Evolutionary conservation across 139 green algal genomes (phyloP), one percentile per base, ranked within the genome.

Genomic region (Chlamydomonas applanata): DNA sequence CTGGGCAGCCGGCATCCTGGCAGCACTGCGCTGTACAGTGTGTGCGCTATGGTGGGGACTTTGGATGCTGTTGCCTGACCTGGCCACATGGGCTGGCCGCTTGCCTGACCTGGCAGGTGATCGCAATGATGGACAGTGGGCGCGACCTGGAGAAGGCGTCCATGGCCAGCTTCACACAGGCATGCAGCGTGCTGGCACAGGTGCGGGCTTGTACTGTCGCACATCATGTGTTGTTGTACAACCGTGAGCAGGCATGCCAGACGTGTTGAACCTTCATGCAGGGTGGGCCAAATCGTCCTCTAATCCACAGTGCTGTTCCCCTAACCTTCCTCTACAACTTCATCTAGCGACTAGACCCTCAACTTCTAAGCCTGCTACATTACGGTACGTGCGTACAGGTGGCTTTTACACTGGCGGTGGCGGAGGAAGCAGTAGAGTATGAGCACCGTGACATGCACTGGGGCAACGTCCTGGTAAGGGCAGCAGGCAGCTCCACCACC

Each of bases 401-500:
- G 2, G 79, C 83, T 1, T 68, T 97, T 59, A 77, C 87, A 13
- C 77, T 99, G 49, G 94, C 94, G 2, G 90, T 96, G 19, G 95
- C 84, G 0, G 96, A 99, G 82, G 89, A 91, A 59, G 86, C 85
- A 9, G 83, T 88, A 33, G 56, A 88, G n/a, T 98, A 99, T 87
- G 96, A 99, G 86, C 96, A 99, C 89, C 82, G 96, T 0, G 96
- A 99, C 79, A 83, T 99, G 75, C 96, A 98, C 85, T 98, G 94
- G 91, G 86, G 88, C 77, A 93, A 92, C 60, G 72, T 94, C 16
- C 65, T 92, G 64, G 44, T 91, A 32, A 53, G 61, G 32, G 60
- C 78, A 5, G 65, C 72, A 24, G 17, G 61, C 4, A 62, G 59
- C 25, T 62, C 64, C 19, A 62, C 32, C 1, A 53, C 77, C 0